Evolutionary conservation across 2,329 filamentous ascomycete species (phyloP), one percentile per base, ranked within the genome.

Genomic region (Alternaria tenuissima): DNA sequence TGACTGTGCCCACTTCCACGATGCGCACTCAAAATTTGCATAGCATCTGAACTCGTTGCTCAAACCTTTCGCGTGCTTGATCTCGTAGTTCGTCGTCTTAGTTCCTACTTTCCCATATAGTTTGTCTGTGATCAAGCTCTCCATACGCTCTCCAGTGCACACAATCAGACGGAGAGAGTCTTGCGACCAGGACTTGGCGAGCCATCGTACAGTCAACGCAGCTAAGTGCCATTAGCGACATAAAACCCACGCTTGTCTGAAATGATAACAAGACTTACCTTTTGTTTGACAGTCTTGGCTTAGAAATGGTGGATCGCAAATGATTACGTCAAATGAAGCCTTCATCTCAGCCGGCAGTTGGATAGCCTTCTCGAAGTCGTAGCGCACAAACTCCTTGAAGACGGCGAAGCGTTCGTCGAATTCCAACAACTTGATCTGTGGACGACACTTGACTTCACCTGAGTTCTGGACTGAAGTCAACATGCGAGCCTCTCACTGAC

Each of bases 31-130:
- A 72, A 92, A 94, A 72, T 92, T 94, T 24, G 91, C 87, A 72
- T 92, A 94, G 76, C 90, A 93, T 72, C 87, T 85, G 74, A 93
- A 95, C 77, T 93, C 90, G 72, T 95, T 95, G 77, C 90, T 91
- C 61, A 95, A 79, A 0, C 90, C 90, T 63, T 87, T 87, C n/a
- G 86, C 84, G 71, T 94, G 92, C 64, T 84, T 81, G 4, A 89
- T 88, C 69, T 89, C 86, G 73, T 89, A 93, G 1, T 85, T 87
- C 0, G 91, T 94, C 5, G 88, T 88, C 55, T 76, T 80, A 28
- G 90, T 78, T 2, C 88, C 88, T 34, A 88, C 81, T 44, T 87
- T 83, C 47, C 81, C 81, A 76, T 94, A 94, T n/a, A 94, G 80
- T 74, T 87, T 90, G 55, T 77, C 64, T 11, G 68, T 71, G 16